These are phyloP conservation scores for Blastosporella zonata DNA, from an alignment of 1,284 basidiomycete genomes.

Conservation along the genomic window DNA sequence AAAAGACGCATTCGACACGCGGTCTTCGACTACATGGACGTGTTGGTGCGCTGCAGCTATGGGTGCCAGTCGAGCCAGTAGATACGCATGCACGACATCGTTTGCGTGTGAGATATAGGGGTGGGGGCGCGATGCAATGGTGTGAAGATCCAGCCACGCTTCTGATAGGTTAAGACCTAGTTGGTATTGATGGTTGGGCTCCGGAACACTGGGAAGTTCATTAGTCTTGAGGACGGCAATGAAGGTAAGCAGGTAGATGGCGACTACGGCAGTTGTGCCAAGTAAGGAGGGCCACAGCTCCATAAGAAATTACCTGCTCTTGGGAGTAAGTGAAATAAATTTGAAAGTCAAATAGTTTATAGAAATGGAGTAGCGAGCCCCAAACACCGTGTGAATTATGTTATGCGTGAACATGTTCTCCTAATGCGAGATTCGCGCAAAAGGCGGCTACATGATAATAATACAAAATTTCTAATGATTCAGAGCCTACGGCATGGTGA, in stretches of 20 bases:
- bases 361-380: too few species aligned
- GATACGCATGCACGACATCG: constrained; percentile 56
- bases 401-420: too few species aligned
- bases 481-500: too few species aligned
- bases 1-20: constrained; percentile 57
- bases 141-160: constrained; percentile 61
- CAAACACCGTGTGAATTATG: too few species aligned
- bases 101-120: constrained; percentile 77
- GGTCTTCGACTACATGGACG: constrained; percentile 54
- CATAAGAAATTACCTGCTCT: constrained; percentile 5
- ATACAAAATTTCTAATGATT: too few species aligned
- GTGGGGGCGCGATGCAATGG: constrained; percentile 64
- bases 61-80: constrained; percentile 51
- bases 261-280: constrained; percentile 50
- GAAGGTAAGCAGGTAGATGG: constrained; percentile 55
- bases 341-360: background rate
- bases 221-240: constrained; percentile 53
- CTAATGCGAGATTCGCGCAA: too few species aligned
- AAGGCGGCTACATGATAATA: too few species aligned
- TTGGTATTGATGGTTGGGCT: constrained; percentile 29
- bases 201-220: constrained; percentile 46
- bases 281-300: constrained; percentile 16
- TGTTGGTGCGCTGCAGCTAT: constrained; percentile 41
- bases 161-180: constrained; percentile 50
- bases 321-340: background rate